Percentiles rank a stretch among this genome's conserved stretches.
Conservation (phyloP, 306 rosid species). For the Vicia sativa region DNA sequence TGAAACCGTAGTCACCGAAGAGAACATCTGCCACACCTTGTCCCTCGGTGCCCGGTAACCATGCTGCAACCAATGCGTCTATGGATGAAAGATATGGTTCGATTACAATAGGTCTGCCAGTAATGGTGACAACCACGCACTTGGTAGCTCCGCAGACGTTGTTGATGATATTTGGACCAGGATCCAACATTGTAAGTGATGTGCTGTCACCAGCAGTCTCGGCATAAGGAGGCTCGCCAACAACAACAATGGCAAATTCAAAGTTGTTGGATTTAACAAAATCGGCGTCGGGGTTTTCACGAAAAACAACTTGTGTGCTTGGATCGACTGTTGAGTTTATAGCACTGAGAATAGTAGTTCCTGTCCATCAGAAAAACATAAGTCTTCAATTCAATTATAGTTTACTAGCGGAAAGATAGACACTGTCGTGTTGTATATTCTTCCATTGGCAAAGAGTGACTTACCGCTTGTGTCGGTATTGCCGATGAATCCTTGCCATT, state of each 20-base stretch:
- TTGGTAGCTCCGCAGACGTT: constrained; percentile 68
- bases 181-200: constrained; percentile 64
- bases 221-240: constrained; percentile 86
- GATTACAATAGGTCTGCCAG: constrained; percentile 85
- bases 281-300: constrained; percentile 65
- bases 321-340: constrained; percentile 69
- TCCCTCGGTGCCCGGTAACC: constrained; percentile 96
- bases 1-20: constrained; percentile 83
- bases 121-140: constrained; percentile 72
- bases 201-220: constrained; percentile 80
- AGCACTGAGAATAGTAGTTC: constrained; percentile 81
- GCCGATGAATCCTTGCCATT: constrained; percentile 93
- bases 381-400: constrained; percentile 17
- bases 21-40: constrained; percentile 88
- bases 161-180: constrained; percentile 68
- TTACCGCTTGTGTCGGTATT: constrained; percentile 76
- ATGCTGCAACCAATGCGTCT: constrained; percentile 82
- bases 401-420: background rate
- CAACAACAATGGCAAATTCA: constrained; percentile 76
- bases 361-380: constrained; percentile 48
- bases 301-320: constrained; percentile 62
- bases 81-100: constrained; percentile 72
- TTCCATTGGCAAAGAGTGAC: constrained; percentile 27
- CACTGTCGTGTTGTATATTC: background rate
- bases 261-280: constrained; percentile 72